Base-by-base conservation (phyloP, 306 rosid species). In the Parietaria judaica region DNA sequence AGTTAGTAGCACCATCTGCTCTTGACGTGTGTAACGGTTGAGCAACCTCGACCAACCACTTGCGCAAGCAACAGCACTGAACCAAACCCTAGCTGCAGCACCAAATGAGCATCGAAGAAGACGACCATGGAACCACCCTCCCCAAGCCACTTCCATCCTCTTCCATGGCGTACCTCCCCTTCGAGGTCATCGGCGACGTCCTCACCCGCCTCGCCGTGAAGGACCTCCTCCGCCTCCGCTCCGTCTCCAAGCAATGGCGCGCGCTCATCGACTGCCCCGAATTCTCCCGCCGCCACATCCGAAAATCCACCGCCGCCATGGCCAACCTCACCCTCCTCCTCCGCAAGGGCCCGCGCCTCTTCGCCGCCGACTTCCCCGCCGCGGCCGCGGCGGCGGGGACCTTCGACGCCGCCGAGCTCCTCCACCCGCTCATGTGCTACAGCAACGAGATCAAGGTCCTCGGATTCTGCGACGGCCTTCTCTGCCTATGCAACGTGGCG, bases 361-460 rank as follows among this genome's bases (percentile, higher is more conserved):
- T 59, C 55, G 6, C 17, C 8, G 38, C 70, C 35, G 56, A 65
- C 66, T 74, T 78, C 61, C 78, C 69, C 54, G 3, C 12, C 10
- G 45, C 67, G 34, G 45, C 72, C 3, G 7, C 61, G 3, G 59
- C 76, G 15, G 11, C 68, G 3, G 7, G 58, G 3, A 56, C 76
- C 35, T 8, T 66, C 60, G 6, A 35, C 11, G 69, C 76, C 17
- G 75, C 60, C 6, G 76, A 52, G 55, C 77, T 86, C 50, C 63
- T 60, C 39, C 97, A 89, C 66, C 97, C 95, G 6, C 80, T 89
- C 38, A 89, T 89, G 95, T 86, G 94, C 8, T 89, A 89, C 81
- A 75, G 86, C 73, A 80, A 79, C 53, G 84, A 74, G n/a, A 81
- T 89, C 53, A 43, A 54, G 39, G 72, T 90, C 1, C 63, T 84